phyloP scores from a whole-genome alignment of 2,329 filamentous ascomycete genomes.

The Microdochium paspali region DNA sequence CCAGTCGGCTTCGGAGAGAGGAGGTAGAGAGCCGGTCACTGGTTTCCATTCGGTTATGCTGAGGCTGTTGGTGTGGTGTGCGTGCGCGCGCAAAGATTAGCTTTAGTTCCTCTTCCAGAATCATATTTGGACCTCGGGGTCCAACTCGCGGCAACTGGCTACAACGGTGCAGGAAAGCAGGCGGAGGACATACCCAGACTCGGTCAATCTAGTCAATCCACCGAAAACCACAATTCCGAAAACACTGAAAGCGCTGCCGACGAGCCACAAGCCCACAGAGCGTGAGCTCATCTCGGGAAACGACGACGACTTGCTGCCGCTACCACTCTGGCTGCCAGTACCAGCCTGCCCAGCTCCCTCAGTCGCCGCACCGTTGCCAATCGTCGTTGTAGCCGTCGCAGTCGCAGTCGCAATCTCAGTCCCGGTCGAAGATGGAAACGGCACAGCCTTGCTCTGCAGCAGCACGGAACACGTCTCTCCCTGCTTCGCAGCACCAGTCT shows the following conservation, averaged over 20 bases:
- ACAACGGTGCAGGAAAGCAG: background rate
- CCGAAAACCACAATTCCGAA: slow-evolving; percentile 97
- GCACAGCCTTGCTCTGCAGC: background rate
- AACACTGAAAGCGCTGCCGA: slow-evolving; percentile 84
- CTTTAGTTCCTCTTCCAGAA: too few relatives aligned
- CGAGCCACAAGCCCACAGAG: slow-evolving; percentile 80
- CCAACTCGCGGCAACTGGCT: too few relatives aligned
- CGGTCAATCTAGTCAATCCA: slow-evolving; percentile 84
- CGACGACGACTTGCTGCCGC: slow-evolving; percentile 5
- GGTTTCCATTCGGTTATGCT: slow-evolving; percentile 99
- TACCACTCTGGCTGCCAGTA: background rate
- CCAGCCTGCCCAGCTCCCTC: background rate
- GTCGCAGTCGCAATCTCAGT: background rate
- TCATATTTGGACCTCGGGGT: background rate
- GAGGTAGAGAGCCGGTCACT: slow-evolving; percentile 84
- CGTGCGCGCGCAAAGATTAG: too few relatives aligned
- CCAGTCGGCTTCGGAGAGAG: slow-evolving; percentile 73
- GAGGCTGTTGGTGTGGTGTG: slow-evolving; percentile 62
- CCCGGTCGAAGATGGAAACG: too few relatives aligned
- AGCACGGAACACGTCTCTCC: too few relatives aligned
- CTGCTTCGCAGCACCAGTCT: background rate
- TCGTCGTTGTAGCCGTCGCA: background rate
- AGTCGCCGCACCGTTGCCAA: background rate
- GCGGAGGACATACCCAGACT: slow-evolving; percentile 65
- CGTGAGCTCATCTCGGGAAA: slow-evolving; percentile 60